Evolutionary conservation across 805 yeast species (phyloP), one percentile per base, ranked within the genome.

Genomic region (Candida ficus): DNA sequence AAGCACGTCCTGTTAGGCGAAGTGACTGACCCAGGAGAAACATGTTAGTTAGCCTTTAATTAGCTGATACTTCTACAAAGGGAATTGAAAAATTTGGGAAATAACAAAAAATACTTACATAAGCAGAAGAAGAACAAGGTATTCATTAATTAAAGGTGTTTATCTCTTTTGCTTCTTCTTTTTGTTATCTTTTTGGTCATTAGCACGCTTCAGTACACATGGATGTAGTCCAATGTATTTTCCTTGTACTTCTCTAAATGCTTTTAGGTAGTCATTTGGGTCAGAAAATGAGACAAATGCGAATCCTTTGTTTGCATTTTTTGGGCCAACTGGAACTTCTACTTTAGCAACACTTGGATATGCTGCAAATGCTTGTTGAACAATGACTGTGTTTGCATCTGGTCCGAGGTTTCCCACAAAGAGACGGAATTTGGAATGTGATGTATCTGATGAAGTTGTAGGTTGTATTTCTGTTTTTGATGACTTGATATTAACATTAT

Each of bases 181-280:
- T 17, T 40, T 71, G 47, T 49, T 56, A 30, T 47, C 41, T 13
- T 33, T 38, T 9, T 49, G 23, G 26, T 50, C 58, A 34, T 56
- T 77, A 0, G 91, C 90, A 44, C 79, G 66, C 56, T 80, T 79
- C 56, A 84, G 61, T 42, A 73, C 80, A 21, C 84, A 77, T 0
- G 93, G 93, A 51, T 80, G 80, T 50, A 70, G 75, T 2, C 93
- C 95, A 35, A 85, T 71, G 49, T 80, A 83, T 53, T 82, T 81
- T 20, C 87, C 86, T 54, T 84, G 80, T 79, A 83, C 73, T 51
- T 80, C 86, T 54, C 77, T 80, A 60, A 80, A 84, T 3, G 90
- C 88, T 38, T 66, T 62, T 40, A 84, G 64, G 50, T 81, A 84
- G 53, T 84, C 91, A 17, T 78, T 76, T 0, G 90, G 61, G 44